Base-by-base conservation (phyloP, 1,284 basidiomycete species). In the Athelia sp. region DNA sequence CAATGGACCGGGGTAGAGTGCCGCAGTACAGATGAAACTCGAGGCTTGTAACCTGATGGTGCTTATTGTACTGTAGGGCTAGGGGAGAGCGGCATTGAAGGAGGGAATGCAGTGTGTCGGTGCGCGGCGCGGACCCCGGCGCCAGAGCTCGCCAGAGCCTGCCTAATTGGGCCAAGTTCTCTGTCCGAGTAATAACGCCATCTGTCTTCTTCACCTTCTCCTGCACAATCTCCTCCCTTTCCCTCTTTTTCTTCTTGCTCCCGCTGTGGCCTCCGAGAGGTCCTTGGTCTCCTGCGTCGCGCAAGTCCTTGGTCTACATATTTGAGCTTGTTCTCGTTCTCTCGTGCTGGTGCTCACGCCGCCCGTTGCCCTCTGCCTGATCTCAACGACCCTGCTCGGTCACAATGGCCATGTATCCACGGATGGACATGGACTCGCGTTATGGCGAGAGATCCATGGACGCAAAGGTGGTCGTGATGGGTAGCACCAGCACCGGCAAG, bases 381-480 rank as follows among this genome's bases (percentile, higher is more conserved):
- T 29, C 6, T 29, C 58, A 53, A 51, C 63, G 56, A 57, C 26
- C 13, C 26, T 13, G 26, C 13, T 13, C 61, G 54, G 54, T 56
- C 56, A 53, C 26, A 54, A 76, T 74, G 74, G 66, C 72, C 53
- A 71, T 72, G 52, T 72, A 75, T 63, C 70, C 63, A 43, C 68
- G 67, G 60, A 73, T 81, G 71, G 79, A 84, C 67, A 82, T 79
- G 46, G 84, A 84, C 68, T 74, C 81, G 62, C 76, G 81, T 68
- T 86, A 81, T 65, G 36, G 36, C 36, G 85, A 89, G 62, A 82
- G 84, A 58, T 84, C 86, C 59, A 78, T 97, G 64, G 95, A 98
- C 75, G 93, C 92, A 58, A 98, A 98, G 79, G 91, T 98, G 62
- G 94, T 98, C 64, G 82, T 98, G 58, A 92, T 98, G 77, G 95